Evolutionary conservation across 805 yeast species (phyloP).

Genomic region (Barnettozyma californica): DNA sequence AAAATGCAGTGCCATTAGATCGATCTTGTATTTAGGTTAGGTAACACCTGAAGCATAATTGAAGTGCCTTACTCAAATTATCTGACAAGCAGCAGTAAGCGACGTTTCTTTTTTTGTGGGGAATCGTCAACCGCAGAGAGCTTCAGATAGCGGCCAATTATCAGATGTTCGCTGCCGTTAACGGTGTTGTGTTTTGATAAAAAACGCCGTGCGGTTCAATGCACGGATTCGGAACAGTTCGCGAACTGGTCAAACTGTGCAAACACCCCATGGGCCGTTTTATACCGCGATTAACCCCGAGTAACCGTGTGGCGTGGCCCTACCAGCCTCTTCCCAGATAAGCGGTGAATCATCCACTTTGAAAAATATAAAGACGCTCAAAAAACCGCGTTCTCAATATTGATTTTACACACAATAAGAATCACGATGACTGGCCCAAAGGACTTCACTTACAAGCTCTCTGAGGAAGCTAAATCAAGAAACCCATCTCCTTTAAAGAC

Average conservation of each 20-base stretch:
- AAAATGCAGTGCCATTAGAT: neutral
- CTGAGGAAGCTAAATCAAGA: conserved; percentile 75
- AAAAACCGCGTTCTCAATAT: neutral
- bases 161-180: neutral
- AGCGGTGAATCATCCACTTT: neutral
- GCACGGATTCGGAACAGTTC: neutral
- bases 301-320: neutral
- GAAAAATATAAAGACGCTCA: neutral
- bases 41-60: neutral
- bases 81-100: neutral
- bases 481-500: conserved; percentile 74
- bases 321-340: neutral
- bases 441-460: conserved; percentile 70
- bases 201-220: neutral
- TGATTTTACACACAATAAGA: neutral
- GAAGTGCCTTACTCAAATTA: too few relatives aligned
- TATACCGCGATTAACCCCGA: neutral
- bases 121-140: neutral
- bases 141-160: conserved; percentile 1
- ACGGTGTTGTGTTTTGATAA: neutral
- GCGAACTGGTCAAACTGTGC: neutral
- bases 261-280: neutral
- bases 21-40: neutral
- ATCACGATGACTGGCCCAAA: conserved; percentile 39
- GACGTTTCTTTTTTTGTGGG: neutral